Evolutionary conservation across 805 yeast genomes (phyloP).

Genomic region (Sugiyamaella boreocaroliniensis): DNA sequence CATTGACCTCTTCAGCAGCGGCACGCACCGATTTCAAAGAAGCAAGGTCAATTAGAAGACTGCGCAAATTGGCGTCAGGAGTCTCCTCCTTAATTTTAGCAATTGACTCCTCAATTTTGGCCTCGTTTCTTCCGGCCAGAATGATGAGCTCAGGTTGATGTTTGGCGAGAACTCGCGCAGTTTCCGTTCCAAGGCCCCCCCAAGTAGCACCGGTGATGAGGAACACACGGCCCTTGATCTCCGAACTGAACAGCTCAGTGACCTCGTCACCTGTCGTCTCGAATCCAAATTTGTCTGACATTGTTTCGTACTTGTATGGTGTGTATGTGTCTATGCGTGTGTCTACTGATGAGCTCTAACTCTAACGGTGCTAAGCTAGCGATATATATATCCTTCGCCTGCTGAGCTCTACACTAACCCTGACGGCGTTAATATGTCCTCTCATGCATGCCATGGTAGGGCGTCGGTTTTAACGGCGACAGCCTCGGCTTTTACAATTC

Average conservation of each 20-base stretch:
- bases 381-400: no score
- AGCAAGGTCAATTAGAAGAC: constrained; percentile 13
- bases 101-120: constrained; percentile 7
- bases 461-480: no score
- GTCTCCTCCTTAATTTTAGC: constrained; percentile 5
- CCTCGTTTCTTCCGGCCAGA: constrained; percentile 6
- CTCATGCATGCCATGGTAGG: no score
- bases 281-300: no score
- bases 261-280: constrained; percentile 9
- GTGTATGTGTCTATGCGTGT: no score
- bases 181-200: constrained; percentile 16
- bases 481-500: no score
- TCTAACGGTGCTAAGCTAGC: no score
- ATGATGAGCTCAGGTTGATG: constrained; percentile 8
- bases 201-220: constrained; percentile 12
- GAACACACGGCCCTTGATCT: constrained; percentile 12
- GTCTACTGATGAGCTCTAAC: no score
- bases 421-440: no score
- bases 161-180: constrained; percentile 9
- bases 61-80: constrained; percentile 7
- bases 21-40: constrained; percentile 10
- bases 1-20: constrained; percentile 14
- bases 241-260: neutral
- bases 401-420: no score
- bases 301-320: no score